Evolutionary conservation across 2,329 filamentous ascomycete species (phyloP).

Genomic region (Aspergillus fischeri): DNA sequence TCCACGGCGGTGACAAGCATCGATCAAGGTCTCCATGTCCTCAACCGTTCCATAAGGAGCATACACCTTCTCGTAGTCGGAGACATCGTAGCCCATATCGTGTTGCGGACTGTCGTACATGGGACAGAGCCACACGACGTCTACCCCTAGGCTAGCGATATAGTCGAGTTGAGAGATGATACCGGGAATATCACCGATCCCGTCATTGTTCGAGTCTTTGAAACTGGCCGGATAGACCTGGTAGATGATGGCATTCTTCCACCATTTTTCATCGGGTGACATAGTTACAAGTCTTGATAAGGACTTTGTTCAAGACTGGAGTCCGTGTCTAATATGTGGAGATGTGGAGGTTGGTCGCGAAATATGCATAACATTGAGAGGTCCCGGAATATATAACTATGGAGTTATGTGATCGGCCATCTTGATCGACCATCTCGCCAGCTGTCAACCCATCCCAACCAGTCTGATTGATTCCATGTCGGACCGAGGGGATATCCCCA

Average conservation of each 20-base stretch:
- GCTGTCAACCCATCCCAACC: neutral
- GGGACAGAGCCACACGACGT: constrained; percentile 54
- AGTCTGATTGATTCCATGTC: constrained; percentile 15
- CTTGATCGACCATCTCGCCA: neutral
- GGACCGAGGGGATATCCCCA: constrained; percentile 4
- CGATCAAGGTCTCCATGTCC: constrained; percentile 60
- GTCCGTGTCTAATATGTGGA: neutral
- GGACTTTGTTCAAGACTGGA: neutral
- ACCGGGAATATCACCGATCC: constrained; percentile 62
- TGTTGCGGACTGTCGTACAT: constrained; percentile 50
- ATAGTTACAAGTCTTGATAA: neutral
- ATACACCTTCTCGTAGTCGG: constrained; percentile 59
- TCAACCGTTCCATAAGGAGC: constrained; percentile 61
- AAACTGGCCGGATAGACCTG: constrained; percentile 59
- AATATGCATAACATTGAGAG: no score
- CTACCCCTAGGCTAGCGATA: constrained; percentile 56
- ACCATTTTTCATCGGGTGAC: constrained; percentile 24
- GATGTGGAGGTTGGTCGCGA: no score
- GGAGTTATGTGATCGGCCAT: neutral
- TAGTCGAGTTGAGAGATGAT: constrained; percentile 63
- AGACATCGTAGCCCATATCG: constrained; percentile 52
- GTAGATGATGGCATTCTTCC: constrained; percentile 37
- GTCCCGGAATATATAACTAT: neutral
- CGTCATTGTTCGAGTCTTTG: constrained; percentile 47
- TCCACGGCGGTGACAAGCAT: constrained; percentile 55